These are phyloP conservation scores for Fusarium nodosum DNA, from an alignment of 2,329 filamentous ascomycete species.

Conservation along the genomic window DNA sequence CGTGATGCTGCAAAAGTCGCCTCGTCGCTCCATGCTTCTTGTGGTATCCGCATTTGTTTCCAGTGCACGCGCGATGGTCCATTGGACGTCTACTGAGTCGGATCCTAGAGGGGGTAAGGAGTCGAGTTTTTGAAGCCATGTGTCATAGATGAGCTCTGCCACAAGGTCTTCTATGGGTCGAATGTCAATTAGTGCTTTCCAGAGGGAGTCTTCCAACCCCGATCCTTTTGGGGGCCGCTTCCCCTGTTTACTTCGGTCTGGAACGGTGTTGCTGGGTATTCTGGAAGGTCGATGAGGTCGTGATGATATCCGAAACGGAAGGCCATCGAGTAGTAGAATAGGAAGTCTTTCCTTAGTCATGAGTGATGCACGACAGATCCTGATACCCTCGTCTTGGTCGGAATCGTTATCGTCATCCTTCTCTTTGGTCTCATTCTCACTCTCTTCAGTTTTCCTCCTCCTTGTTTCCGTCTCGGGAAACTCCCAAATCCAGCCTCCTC, in stretches of 20 bases:
- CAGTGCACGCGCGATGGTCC: slow-evolving; percentile 42
- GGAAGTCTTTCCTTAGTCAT: slow-evolving; percentile 40
- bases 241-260: slow-evolving; percentile 1
- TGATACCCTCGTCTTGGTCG: slow-evolving; percentile 34
- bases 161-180: slow-evolving; percentile 38
- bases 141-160: slow-evolving; percentile 46
- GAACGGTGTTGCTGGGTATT: slow-evolving; percentile 1
- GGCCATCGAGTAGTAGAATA: slow-evolving; percentile 45
- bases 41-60: slow-evolving; percentile 48
- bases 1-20: slow-evolving; percentile 28
- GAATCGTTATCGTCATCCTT: slow-evolving; percentile 6
- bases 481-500: slow-evolving; percentile 44
- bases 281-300: slow-evolving; percentile 22
- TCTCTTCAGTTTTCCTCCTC: background rate
- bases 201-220: slow-evolving; percentile 39
- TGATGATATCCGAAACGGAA: slow-evolving; percentile 23
- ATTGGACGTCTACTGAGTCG: slow-evolving; percentile 35
- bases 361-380: slow-evolving; percentile 45
- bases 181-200: slow-evolving; percentile 36
- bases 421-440: background rate
- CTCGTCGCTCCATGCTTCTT: slow-evolving; percentile 39
- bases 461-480: slow-evolving; percentile 41
- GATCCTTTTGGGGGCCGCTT: slow-evolving; percentile 29
- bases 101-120: slow-evolving; percentile 34
- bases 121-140: slow-evolving; percentile 48